Conservation (phyloP, 495 filamentous ascomycete genomes). For the Trichoderma asperelloides region DNA sequence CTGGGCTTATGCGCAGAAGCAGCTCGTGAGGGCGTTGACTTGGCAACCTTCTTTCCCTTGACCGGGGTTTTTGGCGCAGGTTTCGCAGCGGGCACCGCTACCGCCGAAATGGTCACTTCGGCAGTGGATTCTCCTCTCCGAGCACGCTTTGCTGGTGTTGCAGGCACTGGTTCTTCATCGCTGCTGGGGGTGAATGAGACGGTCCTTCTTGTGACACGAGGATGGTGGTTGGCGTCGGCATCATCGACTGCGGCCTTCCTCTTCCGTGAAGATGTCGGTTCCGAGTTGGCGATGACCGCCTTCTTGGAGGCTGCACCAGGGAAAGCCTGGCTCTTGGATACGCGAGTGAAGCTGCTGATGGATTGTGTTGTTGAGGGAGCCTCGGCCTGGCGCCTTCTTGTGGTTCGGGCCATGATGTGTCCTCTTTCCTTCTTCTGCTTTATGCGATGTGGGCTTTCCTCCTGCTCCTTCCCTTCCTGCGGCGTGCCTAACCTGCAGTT, state of each 20-base stretch:
- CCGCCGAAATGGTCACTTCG: neutral
- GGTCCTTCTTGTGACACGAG: neutral
- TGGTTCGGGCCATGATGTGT: neutral
- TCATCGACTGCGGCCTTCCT: constrained; percentile 22
- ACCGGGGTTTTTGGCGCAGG: neutral
- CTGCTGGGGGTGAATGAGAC: constrained; percentile 23
- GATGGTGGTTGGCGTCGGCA: neutral
- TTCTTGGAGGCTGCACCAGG: constrained; percentile 22
- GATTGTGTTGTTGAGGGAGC: constrained; percentile 9
- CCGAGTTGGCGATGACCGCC: constrained; percentile 14
- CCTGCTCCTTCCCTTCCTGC: neutral
- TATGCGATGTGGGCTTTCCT: neutral
- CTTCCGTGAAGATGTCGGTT: constrained; percentile 13
- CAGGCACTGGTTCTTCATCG: constrained; percentile 14
- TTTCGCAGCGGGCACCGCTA: neutral
- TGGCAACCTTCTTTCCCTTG: constrained; percentile 11
- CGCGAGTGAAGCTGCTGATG: constrained; percentile 30
- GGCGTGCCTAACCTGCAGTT: constrained; percentile 3
- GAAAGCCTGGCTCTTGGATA: constrained; percentile 26
- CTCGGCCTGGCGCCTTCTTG: neutral
- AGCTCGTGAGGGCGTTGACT: constrained; percentile 4
- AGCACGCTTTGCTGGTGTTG: neutral
- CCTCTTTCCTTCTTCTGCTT: neutral
- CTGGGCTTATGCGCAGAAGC: neutral
- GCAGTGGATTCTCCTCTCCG: neutral